Percentiles rank a stretch among this genome's conserved stretches.
Conservation (phyloP, 2,329 filamentous ascomycete species). For the Aspergillus unguis region DNA sequence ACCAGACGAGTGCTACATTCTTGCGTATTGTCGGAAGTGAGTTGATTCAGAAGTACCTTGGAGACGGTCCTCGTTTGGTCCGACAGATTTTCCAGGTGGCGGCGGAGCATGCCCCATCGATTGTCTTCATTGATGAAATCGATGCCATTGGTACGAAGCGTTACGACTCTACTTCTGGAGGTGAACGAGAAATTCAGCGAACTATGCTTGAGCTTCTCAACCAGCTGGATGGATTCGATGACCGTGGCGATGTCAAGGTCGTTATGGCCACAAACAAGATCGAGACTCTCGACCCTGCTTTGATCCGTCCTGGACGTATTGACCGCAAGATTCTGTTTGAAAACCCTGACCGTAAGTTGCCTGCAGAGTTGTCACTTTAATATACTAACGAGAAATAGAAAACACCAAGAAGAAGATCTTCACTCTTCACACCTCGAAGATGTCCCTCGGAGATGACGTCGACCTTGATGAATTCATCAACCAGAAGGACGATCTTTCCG, state of each 20-base stretch:
- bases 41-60: slow-evolving; percentile 97
- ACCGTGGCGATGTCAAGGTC: slow-evolving; percentile 97
- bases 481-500: slow-evolving; percentile 95
- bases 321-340: slow-evolving; percentile 91
- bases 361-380: not conserved
- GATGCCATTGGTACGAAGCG: slow-evolving; percentile 98
- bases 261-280: slow-evolving; percentile 99
- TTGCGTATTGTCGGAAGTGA: slow-evolving; percentile 95
- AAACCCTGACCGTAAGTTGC: slow-evolving; percentile 61
- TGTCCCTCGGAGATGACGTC: slow-evolving; percentile 95
- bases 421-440: slow-evolving; percentile 95
- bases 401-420: slow-evolving; percentile 98
- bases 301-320: slow-evolving; percentile 96
- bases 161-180: slow-evolving; percentile 94
- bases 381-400: slow-evolving; percentile 47
- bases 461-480: slow-evolving; percentile 97
- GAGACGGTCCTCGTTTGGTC: slow-evolving; percentile 89
- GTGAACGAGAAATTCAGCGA: slow-evolving; percentile 94
- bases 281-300: slow-evolving; percentile 88
- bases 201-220: slow-evolving; percentile 98
- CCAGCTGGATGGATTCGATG: slow-evolving; percentile 97
- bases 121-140: slow-evolving; percentile 99
- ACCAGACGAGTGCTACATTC: slow-evolving; percentile 98
- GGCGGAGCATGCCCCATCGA: slow-evolving; percentile 91
- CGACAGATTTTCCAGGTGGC: slow-evolving; percentile 89